Conservation (phyloP, 768 basidiomycete species). For the Sporobolomyces phaffii region DNA sequence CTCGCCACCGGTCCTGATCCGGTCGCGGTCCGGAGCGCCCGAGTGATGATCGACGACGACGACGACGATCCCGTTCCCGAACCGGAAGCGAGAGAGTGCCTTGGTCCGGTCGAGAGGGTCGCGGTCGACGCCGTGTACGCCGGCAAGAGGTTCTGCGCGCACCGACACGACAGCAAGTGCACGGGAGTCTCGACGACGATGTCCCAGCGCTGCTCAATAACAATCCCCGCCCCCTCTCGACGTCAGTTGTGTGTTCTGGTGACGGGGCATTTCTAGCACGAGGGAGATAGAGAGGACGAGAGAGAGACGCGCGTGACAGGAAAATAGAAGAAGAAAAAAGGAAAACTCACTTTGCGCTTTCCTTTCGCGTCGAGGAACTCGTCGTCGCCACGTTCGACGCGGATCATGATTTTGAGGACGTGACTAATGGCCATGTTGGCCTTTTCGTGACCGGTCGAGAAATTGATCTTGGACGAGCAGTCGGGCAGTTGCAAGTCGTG, state of each 20-base stretch:
- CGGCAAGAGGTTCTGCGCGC: slow-evolving; percentile 74
- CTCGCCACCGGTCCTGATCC: slow-evolving; percentile 14
- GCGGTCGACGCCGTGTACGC: slow-evolving; percentile 52
- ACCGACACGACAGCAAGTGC: slow-evolving; percentile 79
- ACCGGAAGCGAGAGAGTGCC: background rate
- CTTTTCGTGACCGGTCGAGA: slow-evolving; percentile 71
- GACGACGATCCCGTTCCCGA: too few relatives aligned
- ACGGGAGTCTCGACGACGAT: slow-evolving; percentile 61
- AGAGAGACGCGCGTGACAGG: too few relatives aligned
- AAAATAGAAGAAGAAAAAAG: background rate
- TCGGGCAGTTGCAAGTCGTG: slow-evolving; percentile 64
- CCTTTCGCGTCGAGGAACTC: slow-evolving; percentile 59
- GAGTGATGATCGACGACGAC: slow-evolving; percentile 5
- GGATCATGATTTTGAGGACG: slow-evolving; percentile 69
- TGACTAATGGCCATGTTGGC: slow-evolving; percentile 72
- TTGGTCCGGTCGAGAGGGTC: background rate
- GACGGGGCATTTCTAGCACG: too few relatives aligned
- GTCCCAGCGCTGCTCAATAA: slow-evolving; percentile 38
- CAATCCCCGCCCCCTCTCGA: too few relatives aligned
- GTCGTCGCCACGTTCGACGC: slow-evolving; percentile 77
- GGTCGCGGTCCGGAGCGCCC: background rate
- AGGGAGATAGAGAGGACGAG: too few relatives aligned
- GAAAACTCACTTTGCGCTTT: slow-evolving; percentile 54
- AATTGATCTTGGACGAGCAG: slow-evolving; percentile 54
- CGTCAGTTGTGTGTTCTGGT: too few relatives aligned